phyloP scores from a whole-genome alignment of 148 eudicot species.

The Selenicereus undatus region DNA sequence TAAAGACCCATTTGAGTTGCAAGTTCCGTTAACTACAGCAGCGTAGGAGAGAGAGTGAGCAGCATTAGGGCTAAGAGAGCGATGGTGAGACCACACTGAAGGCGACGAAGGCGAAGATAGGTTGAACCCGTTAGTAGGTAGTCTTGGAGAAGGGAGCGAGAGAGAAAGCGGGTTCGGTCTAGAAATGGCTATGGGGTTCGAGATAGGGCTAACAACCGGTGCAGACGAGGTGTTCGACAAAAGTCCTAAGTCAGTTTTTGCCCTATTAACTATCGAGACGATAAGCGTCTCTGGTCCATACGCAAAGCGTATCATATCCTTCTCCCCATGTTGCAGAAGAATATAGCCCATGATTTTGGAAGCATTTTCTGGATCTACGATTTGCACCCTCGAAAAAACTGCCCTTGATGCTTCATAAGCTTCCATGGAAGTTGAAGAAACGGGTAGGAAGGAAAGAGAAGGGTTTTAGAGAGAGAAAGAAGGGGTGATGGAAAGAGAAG shows the following conservation, averaged over 20 bases:
- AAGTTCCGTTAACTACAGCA: slow-evolving; percentile 46
- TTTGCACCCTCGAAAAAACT: slow-evolving; percentile 51
- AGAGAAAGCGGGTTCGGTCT: slow-evolving; percentile 49
- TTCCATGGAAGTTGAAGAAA: slow-evolving; percentile 44
- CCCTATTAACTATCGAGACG: slow-evolving; percentile 42
- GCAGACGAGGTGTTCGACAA: slow-evolving; percentile 46
- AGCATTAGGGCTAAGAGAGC: slow-evolving; percentile 36
- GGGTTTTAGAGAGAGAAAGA: slow-evolving; percentile 9
- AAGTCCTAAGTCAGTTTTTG: slow-evolving; percentile 41
- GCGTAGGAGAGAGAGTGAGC: slow-evolving; percentile 45
- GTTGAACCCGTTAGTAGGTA: slow-evolving; percentile 48
- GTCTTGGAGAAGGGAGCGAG: slow-evolving; percentile 38
- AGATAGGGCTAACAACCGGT: slow-evolving; percentile 19
- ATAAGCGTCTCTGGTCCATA: slow-evolving; percentile 51
- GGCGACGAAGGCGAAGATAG: slow-evolving; percentile 53
- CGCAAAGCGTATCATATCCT: slow-evolving; percentile 70
- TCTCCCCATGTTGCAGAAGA: slow-evolving; percentile 55
- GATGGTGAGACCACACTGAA: slow-evolving; percentile 49
- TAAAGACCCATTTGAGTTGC: slow-evolving; percentile 28
- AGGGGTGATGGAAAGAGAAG: background rate
- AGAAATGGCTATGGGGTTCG: slow-evolving; percentile 42
- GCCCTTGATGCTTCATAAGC: slow-evolving; percentile 53
- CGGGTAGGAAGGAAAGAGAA: background rate
- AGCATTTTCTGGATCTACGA: slow-evolving; percentile 74
- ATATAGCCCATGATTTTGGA: slow-evolving; percentile 64